A percentile compares a stretch with the other conserved stretches of the same genome.
These are phyloP conservation scores for Sporothrix sp. DNA, from an alignment of 2,329 filamentous ascomycete genomes.

Conservation along the genomic window DNA sequence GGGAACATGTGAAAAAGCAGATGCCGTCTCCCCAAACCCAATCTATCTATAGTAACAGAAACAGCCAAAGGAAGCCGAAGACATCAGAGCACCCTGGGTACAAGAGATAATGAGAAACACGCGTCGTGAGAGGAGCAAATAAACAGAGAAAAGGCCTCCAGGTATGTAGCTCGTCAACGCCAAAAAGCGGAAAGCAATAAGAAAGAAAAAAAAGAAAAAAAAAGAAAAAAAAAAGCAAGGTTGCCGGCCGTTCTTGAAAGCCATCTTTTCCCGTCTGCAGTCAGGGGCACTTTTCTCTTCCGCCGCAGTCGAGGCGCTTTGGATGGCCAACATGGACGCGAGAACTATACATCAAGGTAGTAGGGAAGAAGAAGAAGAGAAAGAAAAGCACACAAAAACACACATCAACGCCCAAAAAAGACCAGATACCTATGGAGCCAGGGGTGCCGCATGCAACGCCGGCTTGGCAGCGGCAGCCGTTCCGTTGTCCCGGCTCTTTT, in stretches of 20 bases:
- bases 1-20: not conserved
- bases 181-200: no score
- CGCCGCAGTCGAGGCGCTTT: not conserved
- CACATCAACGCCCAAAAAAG: no score
- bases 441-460: constrained; percentile 75
- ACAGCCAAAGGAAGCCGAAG: not conserved
- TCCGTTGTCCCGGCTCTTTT: constrained; percentile 46
- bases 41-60: not conserved
- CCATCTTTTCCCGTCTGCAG: not conserved
- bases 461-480: constrained; percentile 51
- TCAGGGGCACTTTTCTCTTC: not conserved
- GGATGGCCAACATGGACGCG: no score
- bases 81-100: not conserved
- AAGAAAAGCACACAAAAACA: not conserved
- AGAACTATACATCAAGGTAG: no score
- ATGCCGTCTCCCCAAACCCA: not conserved
- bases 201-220: no score
- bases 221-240: not conserved
- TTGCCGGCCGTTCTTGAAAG: not conserved
- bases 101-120: not conserved
- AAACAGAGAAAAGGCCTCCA: not conserved
- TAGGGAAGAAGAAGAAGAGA: not conserved
- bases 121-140: not conserved
- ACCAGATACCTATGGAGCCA: constrained; percentile 48
- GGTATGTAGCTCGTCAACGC: no score